Base-by-base conservation (phyloP, 768 basidiomycete species). In the Macrolepiota dolichaula region DNA sequence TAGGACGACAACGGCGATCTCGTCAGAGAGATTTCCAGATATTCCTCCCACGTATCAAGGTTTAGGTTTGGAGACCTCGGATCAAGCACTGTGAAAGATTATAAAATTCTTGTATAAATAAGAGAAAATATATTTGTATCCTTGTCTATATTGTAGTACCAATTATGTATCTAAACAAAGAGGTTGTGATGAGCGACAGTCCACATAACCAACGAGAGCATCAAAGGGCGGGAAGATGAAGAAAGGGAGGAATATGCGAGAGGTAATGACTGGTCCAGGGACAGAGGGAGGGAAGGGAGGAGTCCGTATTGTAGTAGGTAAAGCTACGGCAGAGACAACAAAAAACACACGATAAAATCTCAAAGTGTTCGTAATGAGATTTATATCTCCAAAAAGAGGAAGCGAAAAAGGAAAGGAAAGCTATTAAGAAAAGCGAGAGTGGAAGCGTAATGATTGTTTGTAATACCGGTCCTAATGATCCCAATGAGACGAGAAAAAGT, bases 361-460 rank as follows among this genome's bases (percentile, higher is more conserved):
- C 12, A 24, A 49, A 55, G 17, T 61, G 59, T 61, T 38, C 44
- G 29, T 61, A 49, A 22, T 61, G 44, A n/a, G 36, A 46, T n/a
- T n/a, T 49, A 57, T 17, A 49, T 54, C 50, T 32, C 44, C 52
- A 54, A 60, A 53, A 59, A 22, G 37, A 12, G 38, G 24, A 32
- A 32, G 29, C 29, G 29, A 60, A n/a, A 35, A 11, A 19, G 25
- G 54, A 35, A 7, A 19, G 32, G 15, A 44, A 19, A 17, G 42
- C 40, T 24, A 51, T 58, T 58, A 58, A 51, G 24, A 59, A 27
- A 53, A 59, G 42, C 22, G 59, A 38, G 36, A 25, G 59, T 54
- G 32, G 29, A 27, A 27, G 51, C 22, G 15, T 61, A 61, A 61
- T 29, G 36, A 61, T 22, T 19, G 52, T 36, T 40, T 52, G 52